Conservation (phyloP, 257 asterid genomes). For the Petunia axillaris region DNA sequence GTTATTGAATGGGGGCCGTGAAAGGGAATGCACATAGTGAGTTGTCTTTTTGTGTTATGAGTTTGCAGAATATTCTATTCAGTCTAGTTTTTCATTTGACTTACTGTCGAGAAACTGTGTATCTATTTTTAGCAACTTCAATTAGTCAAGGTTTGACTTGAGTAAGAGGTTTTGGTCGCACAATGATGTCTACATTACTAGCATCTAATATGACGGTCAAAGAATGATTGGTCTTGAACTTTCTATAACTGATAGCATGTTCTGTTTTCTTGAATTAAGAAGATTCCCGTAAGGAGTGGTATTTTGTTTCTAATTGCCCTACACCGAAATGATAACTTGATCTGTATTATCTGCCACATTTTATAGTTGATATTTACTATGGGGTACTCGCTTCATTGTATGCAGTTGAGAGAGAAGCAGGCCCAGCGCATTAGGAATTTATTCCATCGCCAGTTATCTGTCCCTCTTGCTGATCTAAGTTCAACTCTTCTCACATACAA, state of each 20-base stretch:
- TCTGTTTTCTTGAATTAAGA: background rate
- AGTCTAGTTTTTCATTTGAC: background rate
- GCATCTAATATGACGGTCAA: background rate
- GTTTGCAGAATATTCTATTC: background rate
- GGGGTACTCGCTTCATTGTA: slow-evolving; percentile 25
- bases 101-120: slow-evolving; percentile 4
- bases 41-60: background rate
- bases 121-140: background rate
- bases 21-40: background rate
- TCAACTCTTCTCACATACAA: slow-evolving; percentile 67
- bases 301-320: background rate
- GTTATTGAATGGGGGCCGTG: background rate
- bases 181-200: background rate
- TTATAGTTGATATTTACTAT: background rate
- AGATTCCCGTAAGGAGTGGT: background rate
- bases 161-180: slow-evolving; percentile 6
- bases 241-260: background rate
- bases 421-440: slow-evolving; percentile 69
- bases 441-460: slow-evolving; percentile 88
- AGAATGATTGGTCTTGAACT: slow-evolving; percentile 1
- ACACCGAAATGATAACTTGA: background rate
- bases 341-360: background rate
- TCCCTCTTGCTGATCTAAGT: slow-evolving; percentile 67
- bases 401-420: slow-evolving; percentile 88
- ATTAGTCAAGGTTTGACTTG: background rate